Evolutionary conservation across 225 moss, liverwort and hornwort genomes (phyloP), one percentile per base, ranked within the genome.

Genomic region (Physcomitrium patens): DNA sequence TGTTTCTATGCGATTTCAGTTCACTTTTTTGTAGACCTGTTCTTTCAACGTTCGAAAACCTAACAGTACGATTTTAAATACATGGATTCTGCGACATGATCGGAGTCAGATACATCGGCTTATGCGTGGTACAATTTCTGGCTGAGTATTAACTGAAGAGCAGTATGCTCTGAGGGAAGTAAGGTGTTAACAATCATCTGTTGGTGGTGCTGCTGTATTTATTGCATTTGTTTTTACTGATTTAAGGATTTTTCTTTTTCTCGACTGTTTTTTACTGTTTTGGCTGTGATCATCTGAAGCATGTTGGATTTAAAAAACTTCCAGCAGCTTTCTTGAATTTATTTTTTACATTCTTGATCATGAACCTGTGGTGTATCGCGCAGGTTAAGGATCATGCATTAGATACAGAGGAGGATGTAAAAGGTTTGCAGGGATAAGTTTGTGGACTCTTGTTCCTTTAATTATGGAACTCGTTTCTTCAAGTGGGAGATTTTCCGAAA

Each of bases 131-230:
- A 94, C 85, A 31, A 83, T 96, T 56, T 94, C 94, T 70, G 94
- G 96, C 53, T 90, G 94, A 75, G 85, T 96, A n/a, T n/a, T n/a
- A n/a, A n/a, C n/a, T n/a, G n/a, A n/a, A n/a, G n/a, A n/a, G n/a
- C n/a, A 96, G 73, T 94, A 94, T 79, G 94, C 92, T 42, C 88
- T 89, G 42, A 92, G 96, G 82, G 94, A 92, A 86, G 96, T 96
- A 85, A 91, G 93, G 8, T n/a, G 44, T 71, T 37, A 42, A 11
- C 13, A n/a, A 65, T 49, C 24, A 20, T 63, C 59, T 67, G 23
- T 51, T 43, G 50, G 42, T 37, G 20, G 3, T 78, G 6, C 19
- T 77, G n/a, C 37, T 17, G 60, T 71, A 12, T 18, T 65, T 50
- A 7, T 42, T 43, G 26, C 60, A 24, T 19, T 4, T 56, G 28